Evolutionary conservation across 805 yeast genomes (phyloP), one percentile per base, ranked within the genome.

Genomic region (Limtongia smithiae): DNA sequence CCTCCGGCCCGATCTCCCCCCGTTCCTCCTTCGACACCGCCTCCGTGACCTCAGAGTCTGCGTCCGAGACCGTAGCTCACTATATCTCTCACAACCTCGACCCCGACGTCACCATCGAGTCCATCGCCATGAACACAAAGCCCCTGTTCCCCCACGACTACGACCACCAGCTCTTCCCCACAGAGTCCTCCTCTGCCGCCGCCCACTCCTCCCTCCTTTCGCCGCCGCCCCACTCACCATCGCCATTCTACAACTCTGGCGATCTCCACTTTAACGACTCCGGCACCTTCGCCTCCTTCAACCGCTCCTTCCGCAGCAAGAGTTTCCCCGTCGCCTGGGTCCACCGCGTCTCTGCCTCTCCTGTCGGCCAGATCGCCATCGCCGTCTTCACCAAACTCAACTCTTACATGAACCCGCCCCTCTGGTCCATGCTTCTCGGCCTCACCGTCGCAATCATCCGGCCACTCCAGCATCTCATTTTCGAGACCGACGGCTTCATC

Each of bases 401-500:
- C 46, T 52, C 60, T 30, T 76, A 76, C 62, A 80, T 81, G 85
- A 80, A 80, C 62, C 83, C 83, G 2, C 85, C 85, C 4, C 68
- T 80, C 49, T 80, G 80, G 69, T 73, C 85, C 25, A 80, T 80
- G 84, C 62, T 78, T 5, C 54, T 75, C 2, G 78, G 83, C n/a
- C 71, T 81, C 18, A 49, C 77, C n/a, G 79, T 81, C 28, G 85
- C 84, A 4, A 71, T 80, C 1, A 68, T 80, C 18, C 79, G 81
- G 4, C 63, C 68, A 3, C 61, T 79, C 30, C 77, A 77, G 59
- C 56, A 64, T 31, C 62, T 69, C 33, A 68, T 80, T 39, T 80
- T 77, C 58, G 68, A 66, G 48, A 64, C 68, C 18, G 60, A 64
- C 24, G 71, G 80, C 3, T 79, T 80, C 57, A 58, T 79, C 15